Conservation (phyloP, 306 rosid species). For the Ormosia semicastrata region DNA sequence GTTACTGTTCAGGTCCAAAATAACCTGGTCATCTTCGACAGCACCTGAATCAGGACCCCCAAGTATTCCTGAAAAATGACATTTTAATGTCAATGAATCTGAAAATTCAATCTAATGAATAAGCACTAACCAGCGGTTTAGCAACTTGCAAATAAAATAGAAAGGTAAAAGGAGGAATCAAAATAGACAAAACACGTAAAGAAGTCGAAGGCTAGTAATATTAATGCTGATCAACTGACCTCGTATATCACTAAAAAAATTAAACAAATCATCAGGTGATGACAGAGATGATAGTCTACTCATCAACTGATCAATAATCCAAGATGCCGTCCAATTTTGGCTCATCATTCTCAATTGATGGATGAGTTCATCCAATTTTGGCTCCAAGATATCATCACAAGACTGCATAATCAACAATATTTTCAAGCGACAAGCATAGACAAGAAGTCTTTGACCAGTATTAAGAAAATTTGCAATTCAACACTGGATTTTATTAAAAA, state of each 20-base stretch:
- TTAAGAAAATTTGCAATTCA: neutral
- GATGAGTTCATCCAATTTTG: slow-evolving; percentile 77
- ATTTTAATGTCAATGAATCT: neutral
- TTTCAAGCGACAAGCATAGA: neutral
- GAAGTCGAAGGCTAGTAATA: neutral
- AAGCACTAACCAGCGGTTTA: neutral
- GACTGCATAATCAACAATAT: slow-evolving; percentile 48
- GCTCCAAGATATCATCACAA: slow-evolving; percentile 83
- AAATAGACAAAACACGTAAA: neutral
- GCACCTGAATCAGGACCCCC: slow-evolving; percentile 72
- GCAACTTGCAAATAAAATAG: neutral
- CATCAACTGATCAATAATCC: slow-evolving; percentile 66
- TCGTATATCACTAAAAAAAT: slow-evolving; percentile 77
- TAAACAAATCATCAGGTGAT: slow-evolving; percentile 89
- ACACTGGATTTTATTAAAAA: neutral
- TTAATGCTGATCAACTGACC: slow-evolving; percentile 46
- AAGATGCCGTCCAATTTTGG: slow-evolving; percentile 46
- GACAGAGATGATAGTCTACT: slow-evolving; percentile 62
- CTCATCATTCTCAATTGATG: slow-evolving; percentile 67
- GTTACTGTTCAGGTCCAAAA: slow-evolving; percentile 81
- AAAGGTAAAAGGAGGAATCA: neutral
- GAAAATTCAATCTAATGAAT: neutral
- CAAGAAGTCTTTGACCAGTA: neutral
- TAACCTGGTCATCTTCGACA: slow-evolving; percentile 74
- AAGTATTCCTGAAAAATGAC: slow-evolving; percentile 61